These are phyloP conservation scores for Fragaria vesca DNA, from an alignment of 306 rosid genomes.

Conservation along the genomic window DNA sequence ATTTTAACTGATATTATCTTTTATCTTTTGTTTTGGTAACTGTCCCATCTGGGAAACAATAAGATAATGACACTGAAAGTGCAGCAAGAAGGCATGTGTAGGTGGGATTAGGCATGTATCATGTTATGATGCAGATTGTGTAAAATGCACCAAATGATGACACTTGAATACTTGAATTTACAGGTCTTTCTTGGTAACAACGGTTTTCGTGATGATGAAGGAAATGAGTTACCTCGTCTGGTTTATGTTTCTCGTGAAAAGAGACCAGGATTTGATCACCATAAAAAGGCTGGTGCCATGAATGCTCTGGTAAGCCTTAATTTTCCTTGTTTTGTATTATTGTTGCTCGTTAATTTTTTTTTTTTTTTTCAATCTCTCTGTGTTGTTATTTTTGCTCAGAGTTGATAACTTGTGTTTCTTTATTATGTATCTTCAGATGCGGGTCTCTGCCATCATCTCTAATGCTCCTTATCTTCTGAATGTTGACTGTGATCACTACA, in stretches of 20 bases:
- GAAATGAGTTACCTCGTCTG: constrained; percentile 82
- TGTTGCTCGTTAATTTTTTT: not conserved
- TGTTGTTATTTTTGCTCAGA: not conserved
- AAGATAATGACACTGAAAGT: not conserved
- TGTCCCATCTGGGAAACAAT: not conserved
- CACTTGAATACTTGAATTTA: not conserved
- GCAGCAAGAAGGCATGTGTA: not conserved
- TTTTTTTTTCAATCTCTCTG: not conserved
- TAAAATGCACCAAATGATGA: constrained; percentile 15
- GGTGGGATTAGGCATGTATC: constrained; percentile 2
- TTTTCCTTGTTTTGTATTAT: not conserved
- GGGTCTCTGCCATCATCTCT: constrained; percentile 81
- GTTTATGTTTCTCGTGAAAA: constrained; percentile 94
- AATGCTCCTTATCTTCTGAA: constrained; percentile 91
- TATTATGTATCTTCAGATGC: constrained; percentile 49
- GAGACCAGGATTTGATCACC: constrained; percentile 96
- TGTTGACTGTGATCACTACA: constrained; percentile 97
- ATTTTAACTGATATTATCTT: not conserved
- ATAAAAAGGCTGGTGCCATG: constrained; percentile 99
- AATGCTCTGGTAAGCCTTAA: constrained; percentile 69
- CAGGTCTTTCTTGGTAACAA: constrained; percentile 89
- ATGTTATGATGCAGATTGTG: not conserved
- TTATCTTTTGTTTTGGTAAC: not conserved
- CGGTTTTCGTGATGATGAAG: constrained; percentile 81
- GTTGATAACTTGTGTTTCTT: constrained; percentile 6